Evolutionary conservation across 1,284 basidiomycete species (phyloP).

Genomic region (Psilocybe mexicana): DNA sequence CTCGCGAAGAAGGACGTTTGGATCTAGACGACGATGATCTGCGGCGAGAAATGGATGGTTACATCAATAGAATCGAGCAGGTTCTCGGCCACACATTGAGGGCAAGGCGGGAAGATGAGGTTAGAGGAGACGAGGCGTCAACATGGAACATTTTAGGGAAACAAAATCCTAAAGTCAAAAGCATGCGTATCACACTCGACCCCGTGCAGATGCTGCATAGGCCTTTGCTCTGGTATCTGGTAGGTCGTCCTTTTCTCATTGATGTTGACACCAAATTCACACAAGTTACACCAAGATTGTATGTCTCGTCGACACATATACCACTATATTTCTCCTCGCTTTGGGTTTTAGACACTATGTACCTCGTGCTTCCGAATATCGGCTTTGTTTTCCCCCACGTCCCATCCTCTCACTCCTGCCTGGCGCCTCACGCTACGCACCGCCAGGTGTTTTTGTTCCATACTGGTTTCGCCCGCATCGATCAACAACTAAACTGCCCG

Average conservation of each 20-base stretch:
- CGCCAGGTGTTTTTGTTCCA: constrained; percentile 38
- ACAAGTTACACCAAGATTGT: constrained; percentile 45
- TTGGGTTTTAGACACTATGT: constrained; percentile 58
- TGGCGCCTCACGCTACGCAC: constrained; percentile 39
- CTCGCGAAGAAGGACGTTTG: constrained; percentile 45
- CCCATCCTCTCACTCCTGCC: constrained; percentile 42
- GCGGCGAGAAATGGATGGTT: constrained; percentile 33
- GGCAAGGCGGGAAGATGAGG: background rate
- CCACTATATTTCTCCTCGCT: constrained; percentile 37
- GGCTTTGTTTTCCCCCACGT: constrained; percentile 54
- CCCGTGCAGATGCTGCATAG: constrained; percentile 53
- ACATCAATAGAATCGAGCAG: constrained; percentile 39
- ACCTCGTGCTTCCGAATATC: constrained; percentile 31
- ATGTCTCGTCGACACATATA: constrained; percentile 46
- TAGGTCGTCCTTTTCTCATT: constrained; percentile 31
- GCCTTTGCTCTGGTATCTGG: constrained; percentile 63
- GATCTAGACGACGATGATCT: constrained; percentile 38
- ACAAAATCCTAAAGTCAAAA: constrained; percentile 26
- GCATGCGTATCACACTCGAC: constrained; percentile 58
- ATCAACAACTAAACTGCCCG: constrained; percentile 45
- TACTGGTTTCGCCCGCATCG: constrained; percentile 67
- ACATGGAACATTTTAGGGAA: constrained; percentile 15
- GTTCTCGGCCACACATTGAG: constrained; percentile 33
- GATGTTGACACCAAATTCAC: background rate
- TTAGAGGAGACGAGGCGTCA: background rate